phyloP scores from a whole-genome alignment of 768 basidiomycete species.

The Lactarius tabidus region DNA sequence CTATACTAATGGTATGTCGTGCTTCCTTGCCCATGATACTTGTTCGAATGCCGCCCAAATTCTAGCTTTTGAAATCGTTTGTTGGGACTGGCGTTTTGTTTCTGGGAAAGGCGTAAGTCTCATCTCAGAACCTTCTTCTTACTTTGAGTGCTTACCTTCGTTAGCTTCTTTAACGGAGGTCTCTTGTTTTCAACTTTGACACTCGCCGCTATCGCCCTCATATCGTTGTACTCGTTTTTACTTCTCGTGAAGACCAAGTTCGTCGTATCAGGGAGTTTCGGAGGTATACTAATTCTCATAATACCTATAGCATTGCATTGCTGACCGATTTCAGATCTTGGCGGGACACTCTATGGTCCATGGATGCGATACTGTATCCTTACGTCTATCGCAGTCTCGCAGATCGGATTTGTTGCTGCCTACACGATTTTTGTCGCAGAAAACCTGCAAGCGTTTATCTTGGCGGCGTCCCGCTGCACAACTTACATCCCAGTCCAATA shows the following conservation, averaged over 20 bases:
- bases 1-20: constrained; percentile 78
- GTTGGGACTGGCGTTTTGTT: constrained; percentile 95
- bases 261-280: constrained; percentile 88
- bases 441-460: constrained; percentile 84
- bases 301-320: constrained; percentile 7
- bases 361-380: constrained; percentile 93
- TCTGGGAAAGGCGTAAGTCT: constrained; percentile 83
- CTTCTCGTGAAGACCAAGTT: constrained; percentile 85
- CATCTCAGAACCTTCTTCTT: neutral
- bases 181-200: constrained; percentile 81
- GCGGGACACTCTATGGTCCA: constrained; percentile 84
- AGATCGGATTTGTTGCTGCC: constrained; percentile 82
- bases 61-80: constrained; percentile 87
- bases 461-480: constrained; percentile 73
- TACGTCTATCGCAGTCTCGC: constrained; percentile 81
- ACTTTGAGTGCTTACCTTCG: neutral
- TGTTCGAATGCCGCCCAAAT: neutral
- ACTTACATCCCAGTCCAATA: constrained; percentile 64
- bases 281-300: constrained; percentile 47
- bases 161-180: constrained; percentile 92
- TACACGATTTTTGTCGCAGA: constrained; percentile 96
- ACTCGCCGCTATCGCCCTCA: constrained; percentile 73
- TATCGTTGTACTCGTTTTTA: constrained; percentile 92
- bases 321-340: constrained; percentile 62
- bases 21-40: neutral